Conservation (phyloP, 257 asterid genomes). For the Gardenia jasminoides region DNA sequence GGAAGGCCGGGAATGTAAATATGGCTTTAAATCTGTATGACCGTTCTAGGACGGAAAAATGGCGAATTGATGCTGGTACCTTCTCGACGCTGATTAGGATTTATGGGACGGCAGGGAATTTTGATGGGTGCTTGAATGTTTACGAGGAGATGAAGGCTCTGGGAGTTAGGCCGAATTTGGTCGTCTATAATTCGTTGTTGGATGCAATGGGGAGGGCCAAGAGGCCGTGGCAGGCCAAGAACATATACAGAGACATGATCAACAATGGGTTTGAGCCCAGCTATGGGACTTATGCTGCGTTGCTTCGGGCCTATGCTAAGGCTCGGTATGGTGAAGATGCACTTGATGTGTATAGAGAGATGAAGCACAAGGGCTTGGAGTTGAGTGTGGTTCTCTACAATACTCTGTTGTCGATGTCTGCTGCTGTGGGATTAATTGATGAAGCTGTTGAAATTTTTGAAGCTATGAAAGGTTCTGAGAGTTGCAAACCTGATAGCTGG, state of each 20-base stretch:
- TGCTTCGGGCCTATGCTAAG: conserved; percentile 68
- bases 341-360: conserved; percentile 62
- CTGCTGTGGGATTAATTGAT: conserved; percentile 70
- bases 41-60: conserved; percentile 73
- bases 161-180: conserved; percentile 53
- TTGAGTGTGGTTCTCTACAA: conserved; percentile 65
- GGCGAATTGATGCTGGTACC: conserved; percentile 77
- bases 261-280: conserved; percentile 57
- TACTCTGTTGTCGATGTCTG: conserved; percentile 71
- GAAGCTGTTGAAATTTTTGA: conserved; percentile 72
- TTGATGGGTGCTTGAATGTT: conserved; percentile 87
- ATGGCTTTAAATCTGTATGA: conserved; percentile 75
- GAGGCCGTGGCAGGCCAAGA: conserved; percentile 92
- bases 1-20: conserved; percentile 71
- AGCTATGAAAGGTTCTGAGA: conserved; percentile 64
- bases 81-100: conserved; percentile 69
- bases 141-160: conserved; percentile 94
- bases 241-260: conserved; percentile 64
- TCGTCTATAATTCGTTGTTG: conserved; percentile 68
- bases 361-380: conserved; percentile 79
- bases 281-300: conserved; percentile 75
- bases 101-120: conserved; percentile 66
- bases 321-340: conserved; percentile 82
- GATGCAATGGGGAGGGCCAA: conserved; percentile 97
- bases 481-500: conserved; percentile 73